These are phyloP conservation scores for Quercus dentata DNA, from an alignment of 306 rosid genomes.

Conservation along the genomic window DNA sequence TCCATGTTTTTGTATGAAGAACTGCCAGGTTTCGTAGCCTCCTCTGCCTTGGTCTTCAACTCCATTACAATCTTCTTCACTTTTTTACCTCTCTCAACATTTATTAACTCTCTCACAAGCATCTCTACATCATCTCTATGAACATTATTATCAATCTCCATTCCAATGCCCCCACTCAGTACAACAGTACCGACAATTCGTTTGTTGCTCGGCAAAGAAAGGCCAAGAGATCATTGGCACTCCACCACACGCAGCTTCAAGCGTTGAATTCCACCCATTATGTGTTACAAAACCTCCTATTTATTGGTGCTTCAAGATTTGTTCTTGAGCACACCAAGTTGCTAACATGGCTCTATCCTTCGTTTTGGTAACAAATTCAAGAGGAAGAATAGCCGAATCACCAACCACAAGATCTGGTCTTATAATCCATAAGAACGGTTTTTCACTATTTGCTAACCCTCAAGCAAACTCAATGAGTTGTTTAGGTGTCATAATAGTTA, in stretches of 20 bases:
- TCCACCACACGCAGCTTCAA: too few relatives aligned
- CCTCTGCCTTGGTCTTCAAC: constrained; percentile 36
- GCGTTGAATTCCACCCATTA: not conserved
- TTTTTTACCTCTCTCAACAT: constrained; percentile 41
- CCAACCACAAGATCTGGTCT: too few relatives aligned
- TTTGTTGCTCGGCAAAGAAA: constrained; percentile 27
- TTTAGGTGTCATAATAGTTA: constrained; percentile 27
- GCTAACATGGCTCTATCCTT: constrained; percentile 32
- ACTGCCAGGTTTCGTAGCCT: constrained; percentile 20
- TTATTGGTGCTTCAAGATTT: constrained; percentile 39
- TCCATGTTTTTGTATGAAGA: constrained; percentile 35
- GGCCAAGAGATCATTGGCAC: too few relatives aligned
- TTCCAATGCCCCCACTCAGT: constrained; percentile 42
- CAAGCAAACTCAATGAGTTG: constrained; percentile 48
- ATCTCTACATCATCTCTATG: constrained; percentile 38
- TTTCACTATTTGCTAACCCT: constrained; percentile 39
- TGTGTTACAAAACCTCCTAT: constrained; percentile 44
- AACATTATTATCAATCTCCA: constrained; percentile 31
- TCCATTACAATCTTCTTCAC: constrained; percentile 23
- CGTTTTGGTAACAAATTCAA: constrained; percentile 10
- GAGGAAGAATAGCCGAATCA: too few relatives aligned
- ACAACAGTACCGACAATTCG: constrained; percentile 25
- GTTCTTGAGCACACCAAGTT: constrained; percentile 55
- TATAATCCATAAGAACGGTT: constrained; percentile 38
- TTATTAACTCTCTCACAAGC: constrained; percentile 36